Base-by-base conservation (phyloP, 1,284 basidiomycete species). In the Heterobasidion irregulare region DNA sequence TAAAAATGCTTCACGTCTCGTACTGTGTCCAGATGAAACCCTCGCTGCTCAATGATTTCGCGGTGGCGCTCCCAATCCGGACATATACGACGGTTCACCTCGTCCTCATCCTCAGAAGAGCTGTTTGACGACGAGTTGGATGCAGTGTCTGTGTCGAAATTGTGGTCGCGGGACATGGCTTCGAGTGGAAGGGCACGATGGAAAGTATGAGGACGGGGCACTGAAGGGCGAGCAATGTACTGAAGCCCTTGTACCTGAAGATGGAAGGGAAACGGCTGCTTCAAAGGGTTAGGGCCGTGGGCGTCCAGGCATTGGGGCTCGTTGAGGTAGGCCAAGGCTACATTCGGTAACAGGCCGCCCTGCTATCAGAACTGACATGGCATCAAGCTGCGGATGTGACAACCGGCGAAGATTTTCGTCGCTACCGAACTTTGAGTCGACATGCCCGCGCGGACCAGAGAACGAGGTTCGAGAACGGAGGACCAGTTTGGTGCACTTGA, bases 1-100 rank as follows among this genome's bases (percentile, higher is more conserved):
- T 84, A 84, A 64, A 75, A 80, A 10, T 72, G 69, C 62, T 76
- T 82, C 38, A 84, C 85, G 62, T 87, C 84, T 53, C 75, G 73
- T 47, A 79, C 77, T 16, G 85, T 89, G 59, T 89, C 84, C 1
- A 89, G 77, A 47, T 73, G 77, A 63, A 80, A 81, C 7, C 84
- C 86, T 50, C 75, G 74, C 55, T 65, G 57, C 55, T 74, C 70
- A 48, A 87, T 69, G 35, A 79, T 57, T 49, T 60, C 58, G n/a
- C 74, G 72, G 64, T 85, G 84, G 52, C 69, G 69, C 38, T 72
- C 72, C 86, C 86, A 89, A 61, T 77, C 71, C 4, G 85, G 86
- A 32, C 70, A 69, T 43, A 83, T 60, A 52, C 86, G 82, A 26
- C 64, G 63, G 61, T 89, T 86, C 54, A 77, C 66, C 53, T 80